Evolutionary conservation across 306 rosid genomes (phyloP).

Genomic region (Cicer yamashitae): DNA sequence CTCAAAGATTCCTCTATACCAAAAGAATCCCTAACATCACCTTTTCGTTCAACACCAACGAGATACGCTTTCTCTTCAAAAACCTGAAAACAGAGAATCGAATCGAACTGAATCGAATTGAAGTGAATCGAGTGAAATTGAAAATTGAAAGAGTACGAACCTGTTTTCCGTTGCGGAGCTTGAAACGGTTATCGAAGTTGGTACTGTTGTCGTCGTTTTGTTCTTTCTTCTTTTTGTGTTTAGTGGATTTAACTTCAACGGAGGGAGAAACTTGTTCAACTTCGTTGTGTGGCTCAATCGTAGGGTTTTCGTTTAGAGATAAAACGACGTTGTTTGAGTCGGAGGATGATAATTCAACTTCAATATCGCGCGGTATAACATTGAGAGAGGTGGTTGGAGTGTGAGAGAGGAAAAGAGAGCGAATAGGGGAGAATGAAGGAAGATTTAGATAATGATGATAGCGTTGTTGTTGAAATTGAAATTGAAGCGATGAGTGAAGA

Average conservation of each 20-base stretch:
- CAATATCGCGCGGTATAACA: conserved; percentile 46
- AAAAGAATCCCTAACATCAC: conserved; percentile 57
- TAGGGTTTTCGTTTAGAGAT: conserved; percentile 20
- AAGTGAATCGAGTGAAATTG: not conserved
- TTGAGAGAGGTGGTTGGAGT: not conserved
- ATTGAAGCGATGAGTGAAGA: conserved; percentile 46
- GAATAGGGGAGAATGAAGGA: conserved; percentile 46
- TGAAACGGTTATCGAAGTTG: conserved; percentile 63
- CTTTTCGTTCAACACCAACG: conserved; percentile 84
- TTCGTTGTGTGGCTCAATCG: conserved; percentile 6
- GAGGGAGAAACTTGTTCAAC: conserved; percentile 8
- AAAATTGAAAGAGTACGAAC: conserved; percentile 40
- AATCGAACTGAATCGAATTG: not conserved
- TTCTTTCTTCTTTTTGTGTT: conserved; percentile 57
- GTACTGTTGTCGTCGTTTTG: conserved; percentile 44
- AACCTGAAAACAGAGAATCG: conserved; percentile 50
- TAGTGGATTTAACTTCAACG: conserved; percentile 47
- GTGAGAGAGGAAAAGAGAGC: conserved; percentile 29
- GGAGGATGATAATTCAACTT: conserved; percentile 13
- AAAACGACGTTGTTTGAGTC: conserved; percentile 39
- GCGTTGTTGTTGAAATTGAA: conserved; percentile 41
- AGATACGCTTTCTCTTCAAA: conserved; percentile 89
- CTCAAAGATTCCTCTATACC: conserved; percentile 76
- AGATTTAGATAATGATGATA: conserved; percentile 27
- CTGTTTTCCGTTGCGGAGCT: conserved; percentile 88